Percentiles rank a stretch among this genome's conserved stretches.
phyloP scores from a whole-genome alignment of 495 filamentous ascomycete genomes.

The Trichocladium antarcticum region DNA sequence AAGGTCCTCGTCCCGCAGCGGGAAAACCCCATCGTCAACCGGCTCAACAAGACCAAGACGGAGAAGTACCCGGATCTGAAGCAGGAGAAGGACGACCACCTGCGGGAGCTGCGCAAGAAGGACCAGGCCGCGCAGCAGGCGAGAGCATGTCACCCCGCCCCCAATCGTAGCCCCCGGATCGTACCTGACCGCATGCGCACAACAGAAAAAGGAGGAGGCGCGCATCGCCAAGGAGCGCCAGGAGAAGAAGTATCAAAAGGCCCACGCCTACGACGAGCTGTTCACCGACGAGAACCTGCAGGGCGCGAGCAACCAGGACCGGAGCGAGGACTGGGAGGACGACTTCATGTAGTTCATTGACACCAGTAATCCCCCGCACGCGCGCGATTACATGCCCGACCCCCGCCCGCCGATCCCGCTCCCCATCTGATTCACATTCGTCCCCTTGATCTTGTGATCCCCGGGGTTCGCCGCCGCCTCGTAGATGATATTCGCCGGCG shows the following conservation, averaged over 20 bases:
- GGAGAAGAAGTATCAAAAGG: conserved; percentile 85
- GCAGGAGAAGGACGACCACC: conserved; percentile 63
- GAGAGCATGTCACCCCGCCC: conserved; percentile 38
- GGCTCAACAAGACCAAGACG: conserved; percentile 87
- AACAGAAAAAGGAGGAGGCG: conserved; percentile 69
- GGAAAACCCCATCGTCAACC: conserved; percentile 84
- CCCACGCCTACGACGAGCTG: conserved; percentile 87
- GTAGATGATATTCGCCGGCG: conserved; percentile 77
- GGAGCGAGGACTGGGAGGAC: conserved; percentile 50
- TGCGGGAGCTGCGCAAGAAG: conserved; percentile 54
- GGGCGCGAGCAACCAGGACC: conserved; percentile 55
- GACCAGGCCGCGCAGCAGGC: conserved; percentile 59
- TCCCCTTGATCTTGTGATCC: conserved; percentile 57
- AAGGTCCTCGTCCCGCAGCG: conserved; percentile 62
- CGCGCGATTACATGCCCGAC: conserved; percentile 9
- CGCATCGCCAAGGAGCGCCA: conserved; percentile 63
- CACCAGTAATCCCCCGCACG: not conserved
- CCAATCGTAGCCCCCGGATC: not conserved
- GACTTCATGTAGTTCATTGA: conserved; percentile 54
- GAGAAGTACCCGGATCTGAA: conserved; percentile 75
- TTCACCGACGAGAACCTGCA: conserved; percentile 58
- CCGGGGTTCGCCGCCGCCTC: conserved; percentile 85
- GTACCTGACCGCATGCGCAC: not conserved
- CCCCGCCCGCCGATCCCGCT: conserved; percentile 31
- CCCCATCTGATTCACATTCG: conserved; percentile 38